Evolutionary conservation across 2,329 filamentous ascomycete genomes (phyloP).

Genomic region (Talaromyces sp.): DNA sequence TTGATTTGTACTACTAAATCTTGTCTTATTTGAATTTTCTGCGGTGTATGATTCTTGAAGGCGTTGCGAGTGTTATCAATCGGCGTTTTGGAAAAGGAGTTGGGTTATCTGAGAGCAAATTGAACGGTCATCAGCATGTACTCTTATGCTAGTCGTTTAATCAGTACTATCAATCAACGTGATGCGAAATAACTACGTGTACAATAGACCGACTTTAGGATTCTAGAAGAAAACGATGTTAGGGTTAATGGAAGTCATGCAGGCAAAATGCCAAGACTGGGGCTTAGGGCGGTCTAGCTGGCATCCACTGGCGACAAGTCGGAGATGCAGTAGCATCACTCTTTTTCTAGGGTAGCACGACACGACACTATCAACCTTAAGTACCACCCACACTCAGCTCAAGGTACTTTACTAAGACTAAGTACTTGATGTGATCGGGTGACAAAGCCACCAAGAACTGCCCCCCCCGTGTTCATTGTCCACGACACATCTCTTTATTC

Average conservation of each 20-base stretch:
- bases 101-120: neutral
- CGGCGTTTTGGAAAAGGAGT: neutral
- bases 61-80: neutral
- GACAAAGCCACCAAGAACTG: conserved; percentile 4
- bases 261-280: neutral
- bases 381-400: conserved; percentile 6
- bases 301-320: neutral
- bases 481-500: conserved; percentile 4
- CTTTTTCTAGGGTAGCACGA: neutral
- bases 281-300: neutral
- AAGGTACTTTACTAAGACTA: neutral
- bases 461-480: neutral
- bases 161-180: neutral
- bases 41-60: neutral
- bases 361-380: neutral
- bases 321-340: neutral
- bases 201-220: neutral
- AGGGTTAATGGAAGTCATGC: neutral
- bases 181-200: neutral
- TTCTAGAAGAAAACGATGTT: neutral
- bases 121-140: neutral
- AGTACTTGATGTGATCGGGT: conserved; percentile 3
- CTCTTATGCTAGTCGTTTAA: neutral
- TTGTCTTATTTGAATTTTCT: neutral
- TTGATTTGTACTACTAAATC: neutral